phyloP scores from a whole-genome alignment of 495 filamentous ascomycete species.

The Xylaria nigripes region DNA sequence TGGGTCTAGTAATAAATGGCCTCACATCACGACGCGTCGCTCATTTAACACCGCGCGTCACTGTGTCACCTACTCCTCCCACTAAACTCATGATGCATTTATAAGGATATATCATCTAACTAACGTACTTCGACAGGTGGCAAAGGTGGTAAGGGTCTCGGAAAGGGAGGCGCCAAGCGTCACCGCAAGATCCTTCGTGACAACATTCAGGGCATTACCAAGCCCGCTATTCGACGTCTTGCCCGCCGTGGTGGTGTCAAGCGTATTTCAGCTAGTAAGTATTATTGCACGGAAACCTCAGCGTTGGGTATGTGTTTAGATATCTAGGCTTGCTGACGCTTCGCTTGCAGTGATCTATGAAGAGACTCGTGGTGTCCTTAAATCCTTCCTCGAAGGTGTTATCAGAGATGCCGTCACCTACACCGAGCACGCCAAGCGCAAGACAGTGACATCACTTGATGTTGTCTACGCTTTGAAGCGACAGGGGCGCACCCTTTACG shows the following conservation, averaged over 20 bases:
- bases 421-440: constrained; percentile 95
- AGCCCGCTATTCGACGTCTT: constrained; percentile 99
- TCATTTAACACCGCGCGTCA: constrained; percentile 2
- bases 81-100: too few relatives aligned
- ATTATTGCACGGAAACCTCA: too few relatives aligned
- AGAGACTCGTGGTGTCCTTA: constrained; percentile 99
- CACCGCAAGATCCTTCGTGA: constrained; percentile 99
- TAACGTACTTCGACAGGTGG: constrained; percentile 68
- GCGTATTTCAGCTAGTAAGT: constrained; percentile 96
- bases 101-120: constrained; percentile 30
- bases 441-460: constrained; percentile 93
- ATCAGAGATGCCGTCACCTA: constrained; percentile 98
- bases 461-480: constrained; percentile 94
- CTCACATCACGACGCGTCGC: constrained; percentile 16
- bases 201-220: constrained; percentile 99
- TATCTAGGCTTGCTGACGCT: constrained; percentile 73
- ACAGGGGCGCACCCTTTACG: constrained; percentile 92
- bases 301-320: too few relatives aligned
- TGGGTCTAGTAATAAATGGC: constrained; percentile 7
- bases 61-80: constrained; percentile 5
- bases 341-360: constrained; percentile 96
- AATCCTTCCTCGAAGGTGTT: constrained; percentile 99
- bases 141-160: constrained; percentile 95
- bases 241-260: constrained; percentile 99
- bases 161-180: constrained; percentile 80